Conservation (phyloP, 2,329 filamentous ascomycete species). For the Nemania sp. region DNA sequence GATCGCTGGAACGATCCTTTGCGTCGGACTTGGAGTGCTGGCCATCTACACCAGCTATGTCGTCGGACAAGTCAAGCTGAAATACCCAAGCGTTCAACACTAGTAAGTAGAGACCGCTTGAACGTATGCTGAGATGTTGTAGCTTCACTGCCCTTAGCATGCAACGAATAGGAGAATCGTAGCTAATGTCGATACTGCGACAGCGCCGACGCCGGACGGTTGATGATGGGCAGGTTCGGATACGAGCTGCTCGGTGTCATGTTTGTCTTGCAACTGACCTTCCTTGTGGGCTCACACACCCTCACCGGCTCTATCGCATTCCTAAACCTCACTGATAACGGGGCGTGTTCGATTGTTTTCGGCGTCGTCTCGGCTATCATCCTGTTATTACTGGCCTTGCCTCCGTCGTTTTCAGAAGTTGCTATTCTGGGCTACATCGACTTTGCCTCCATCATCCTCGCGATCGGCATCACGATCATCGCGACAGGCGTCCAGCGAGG, state of each 20-base stretch:
- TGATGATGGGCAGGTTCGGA: slow-evolving; percentile 57
- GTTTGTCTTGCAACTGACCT: slow-evolving; percentile 61
- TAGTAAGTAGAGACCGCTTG: slow-evolving; percentile 27
- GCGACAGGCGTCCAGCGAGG: slow-evolving; percentile 51
- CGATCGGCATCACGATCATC: slow-evolving; percentile 63
- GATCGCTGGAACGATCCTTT: slow-evolving; percentile 51
- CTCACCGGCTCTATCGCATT: slow-evolving; percentile 65
- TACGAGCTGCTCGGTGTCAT: slow-evolving; percentile 57
- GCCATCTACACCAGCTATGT: slow-evolving; percentile 54
- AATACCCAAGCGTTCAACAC: slow-evolving; percentile 38
- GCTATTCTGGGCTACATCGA: slow-evolving; percentile 61
- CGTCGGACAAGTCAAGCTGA: slow-evolving; percentile 48
- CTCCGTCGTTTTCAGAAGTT: slow-evolving; percentile 61
- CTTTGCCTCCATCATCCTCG: slow-evolving; percentile 60
- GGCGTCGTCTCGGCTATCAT: slow-evolving; percentile 58
- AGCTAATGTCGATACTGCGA: slow-evolving; percentile 9
- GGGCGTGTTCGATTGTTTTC: slow-evolving; percentile 61
- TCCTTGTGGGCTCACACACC: slow-evolving; percentile 66
- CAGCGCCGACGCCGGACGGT: slow-evolving; percentile 57
- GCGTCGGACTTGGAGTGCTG: slow-evolving; percentile 48
- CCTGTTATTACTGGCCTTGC: slow-evolving; percentile 57
- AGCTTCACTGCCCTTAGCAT: not conserved
- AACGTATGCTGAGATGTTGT: not conserved
- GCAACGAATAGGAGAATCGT: not conserved
- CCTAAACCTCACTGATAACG: slow-evolving; percentile 60